These are phyloP conservation scores for Trichaptum fuscoviolaceum DNA, from an alignment of 768 basidiomycete genomes.

Conservation along the genomic window DNA sequence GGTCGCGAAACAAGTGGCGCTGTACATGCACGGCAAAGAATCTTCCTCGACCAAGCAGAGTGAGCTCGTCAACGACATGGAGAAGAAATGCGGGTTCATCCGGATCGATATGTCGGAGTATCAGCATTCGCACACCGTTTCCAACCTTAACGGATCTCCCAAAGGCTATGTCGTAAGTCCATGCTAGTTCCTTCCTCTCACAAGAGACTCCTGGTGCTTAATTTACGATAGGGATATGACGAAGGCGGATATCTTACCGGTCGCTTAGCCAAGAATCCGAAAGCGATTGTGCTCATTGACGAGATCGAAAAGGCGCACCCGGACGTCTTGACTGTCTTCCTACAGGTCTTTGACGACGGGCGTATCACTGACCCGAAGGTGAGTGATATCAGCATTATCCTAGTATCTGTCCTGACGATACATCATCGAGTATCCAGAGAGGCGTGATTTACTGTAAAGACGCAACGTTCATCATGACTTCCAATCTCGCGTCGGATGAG, in stretches of 20 bases:
- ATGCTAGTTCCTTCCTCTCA: not conserved
- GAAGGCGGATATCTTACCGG: conserved; percentile 1
- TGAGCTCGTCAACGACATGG: not conserved
- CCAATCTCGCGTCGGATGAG: conserved; percentile 27
- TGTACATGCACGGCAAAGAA: not conserved
- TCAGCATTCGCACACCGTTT: conserved; percentile 2
- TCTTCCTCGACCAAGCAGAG: not conserved
- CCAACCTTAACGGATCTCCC: not conserved
- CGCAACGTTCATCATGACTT: conserved; percentile 38
- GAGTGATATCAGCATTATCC: conserved; percentile 7
- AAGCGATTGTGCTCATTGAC: conserved; percentile 4
- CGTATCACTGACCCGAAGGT: conserved; percentile 34
- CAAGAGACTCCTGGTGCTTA: not conserved
- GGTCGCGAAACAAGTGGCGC: conserved; percentile 1
- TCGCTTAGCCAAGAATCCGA: not conserved
- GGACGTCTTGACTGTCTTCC: conserved; percentile 38
- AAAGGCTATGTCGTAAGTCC: not conserved
- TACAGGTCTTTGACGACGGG: conserved; percentile 45
- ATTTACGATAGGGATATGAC: not conserved
- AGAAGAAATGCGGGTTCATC: not conserved
- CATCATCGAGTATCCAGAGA: conserved; percentile 20
- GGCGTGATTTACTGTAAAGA: conserved; percentile 31
- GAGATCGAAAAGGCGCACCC: conserved; percentile 39
- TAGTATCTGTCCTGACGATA: not conserved
- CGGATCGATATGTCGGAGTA: conserved; percentile 5